phyloP scores from a whole-genome alignment of 2,329 filamentous ascomycete species.

The Aspergillus brasiliensis region DNA sequence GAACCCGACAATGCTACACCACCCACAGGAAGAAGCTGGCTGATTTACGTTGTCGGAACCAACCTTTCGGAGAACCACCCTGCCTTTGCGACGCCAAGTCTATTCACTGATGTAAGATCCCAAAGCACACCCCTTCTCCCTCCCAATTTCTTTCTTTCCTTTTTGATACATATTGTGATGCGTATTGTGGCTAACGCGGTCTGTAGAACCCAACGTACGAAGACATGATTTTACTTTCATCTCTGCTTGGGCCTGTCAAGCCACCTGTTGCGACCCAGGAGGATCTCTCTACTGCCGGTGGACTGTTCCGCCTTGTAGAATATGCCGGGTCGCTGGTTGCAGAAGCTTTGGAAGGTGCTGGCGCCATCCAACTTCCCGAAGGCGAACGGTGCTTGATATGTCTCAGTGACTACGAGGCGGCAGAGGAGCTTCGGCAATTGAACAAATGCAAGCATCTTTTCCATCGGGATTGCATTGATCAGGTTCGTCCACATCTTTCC shows the following conservation, averaged over 20 bases:
- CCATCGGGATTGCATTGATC: slow-evolving; percentile 70
- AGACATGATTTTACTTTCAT: slow-evolving; percentile 70
- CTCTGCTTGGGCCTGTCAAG: slow-evolving; percentile 67
- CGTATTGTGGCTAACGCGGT: slow-evolving; percentile 15
- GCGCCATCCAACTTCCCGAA: slow-evolving; percentile 40
- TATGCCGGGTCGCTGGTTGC: slow-evolving; percentile 49
- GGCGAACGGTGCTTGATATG: slow-evolving; percentile 67
- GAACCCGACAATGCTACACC: slow-evolving; percentile 56
- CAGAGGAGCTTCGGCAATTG: slow-evolving; percentile 63
- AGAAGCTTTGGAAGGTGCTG: slow-evolving; percentile 46
- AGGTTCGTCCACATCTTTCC: slow-evolving; percentile 51
- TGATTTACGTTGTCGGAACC: slow-evolving; percentile 71
- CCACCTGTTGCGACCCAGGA: slow-evolving; percentile 67
- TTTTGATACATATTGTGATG: background rate
- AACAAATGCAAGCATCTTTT: slow-evolving; percentile 67
- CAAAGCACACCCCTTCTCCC: too few relatives aligned
- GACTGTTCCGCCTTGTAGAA: slow-evolving; percentile 58
- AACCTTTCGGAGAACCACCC: slow-evolving; percentile 71
- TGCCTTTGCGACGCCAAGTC: slow-evolving; percentile 67
- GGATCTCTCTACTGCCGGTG: slow-evolving; percentile 64
- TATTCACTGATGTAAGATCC: slow-evolving; percentile 65
- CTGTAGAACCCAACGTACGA: slow-evolving; percentile 65
- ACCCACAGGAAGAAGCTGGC: slow-evolving; percentile 64
- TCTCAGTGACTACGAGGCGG: slow-evolving; percentile 64
- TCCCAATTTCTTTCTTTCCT: background rate